Evolutionary conservation across 192 early-diverging fungal genomes (phyloP).

Genomic region (Dimargaris verticillata): DNA sequence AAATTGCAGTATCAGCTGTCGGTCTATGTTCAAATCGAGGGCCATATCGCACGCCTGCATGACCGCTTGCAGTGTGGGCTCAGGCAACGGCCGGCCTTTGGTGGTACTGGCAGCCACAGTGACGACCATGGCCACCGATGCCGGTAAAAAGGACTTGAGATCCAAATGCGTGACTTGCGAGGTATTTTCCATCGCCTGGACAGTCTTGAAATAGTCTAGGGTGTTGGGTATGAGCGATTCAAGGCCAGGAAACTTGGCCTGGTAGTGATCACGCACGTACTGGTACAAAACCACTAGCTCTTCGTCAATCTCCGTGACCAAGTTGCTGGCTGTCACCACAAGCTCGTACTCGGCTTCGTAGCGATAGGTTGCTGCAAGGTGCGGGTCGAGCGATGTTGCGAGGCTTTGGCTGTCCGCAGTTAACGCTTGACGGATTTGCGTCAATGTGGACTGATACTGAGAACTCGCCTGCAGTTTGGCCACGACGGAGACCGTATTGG

Average conservation of each 20-base stretch:
- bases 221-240: conserved; percentile 78
- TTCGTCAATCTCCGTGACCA: conserved; percentile 70
- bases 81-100: conserved; percentile 42
- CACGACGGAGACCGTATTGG: neutral
- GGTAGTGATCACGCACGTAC: conserved; percentile 86
- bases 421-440: conserved; percentile 19
- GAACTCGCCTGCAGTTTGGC: neutral
- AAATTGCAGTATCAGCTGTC: conserved; percentile 57
- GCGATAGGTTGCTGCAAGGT: conserved; percentile 39
- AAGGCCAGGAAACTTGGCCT: conserved; percentile 75
- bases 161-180: conserved; percentile 67
- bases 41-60: conserved; percentile 65
- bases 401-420: conserved; percentile 23
- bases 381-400: conserved; percentile 17
- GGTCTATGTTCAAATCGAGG: conserved; percentile 48
- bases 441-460: conserved; percentile 10
- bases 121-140: conserved; percentile 77
- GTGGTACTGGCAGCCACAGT: conserved; percentile 81
- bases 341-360: conserved; percentile 79
- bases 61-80: conserved; percentile 42
- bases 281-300: conserved; percentile 82
- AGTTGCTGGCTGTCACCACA: conserved; percentile 70
- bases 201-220: conserved; percentile 73
- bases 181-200: conserved; percentile 64
- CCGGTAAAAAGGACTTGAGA: conserved; percentile 59